Base-by-base conservation (phyloP, 352 stramenopile genomes). In the Globisporangium recalcitrans region DNA sequence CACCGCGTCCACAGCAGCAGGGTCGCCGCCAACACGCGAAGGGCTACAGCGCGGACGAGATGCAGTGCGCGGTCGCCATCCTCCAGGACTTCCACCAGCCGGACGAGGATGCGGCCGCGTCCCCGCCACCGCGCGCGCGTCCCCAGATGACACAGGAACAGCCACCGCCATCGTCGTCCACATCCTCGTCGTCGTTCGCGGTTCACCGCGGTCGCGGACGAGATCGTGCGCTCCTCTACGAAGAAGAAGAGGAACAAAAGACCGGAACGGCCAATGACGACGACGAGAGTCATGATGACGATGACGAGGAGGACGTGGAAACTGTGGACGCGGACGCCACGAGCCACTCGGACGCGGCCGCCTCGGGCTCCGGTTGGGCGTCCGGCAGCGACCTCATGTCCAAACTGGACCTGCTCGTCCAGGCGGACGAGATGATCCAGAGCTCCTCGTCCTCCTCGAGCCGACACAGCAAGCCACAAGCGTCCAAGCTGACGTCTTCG, bases 401-500 rank as follows among this genome's bases (percentile, higher is more conserved):
- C 58, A 81, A 80, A 26, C 60, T 90, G 24, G 81, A 90, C 54
- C 64, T 90, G 44, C 70, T 90, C 14, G 76, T 90, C 10, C 77
- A 90, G 68, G 81, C 81, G 10, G 78, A 90, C 55, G 81, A 76
- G n/a, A 75, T 84, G 52, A 88, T 90, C 67, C 73, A 87, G 62
- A 68, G 62, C 24, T 63, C 52, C 3, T 40, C 44, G 26, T 31
- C 60, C 53, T 32, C n/a, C 13, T 24, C 59, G 3, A 16, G 21
- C 38, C 38, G 38, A 46, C 38, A 46, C 16, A 38, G 10, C 32
- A 44, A 44, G 4, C 38, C 38, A 21, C 38, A 46, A 21, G 5
- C 38, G 38, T 46, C 38, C 38, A 46, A 21, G 38, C 21, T 16
- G 38, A 46, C 52, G 26, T 22, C 24, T 11, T 21, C 29, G 52